Evolutionary conservation across 2,329 filamentous ascomycete species (phyloP), one percentile per base, ranked within the genome.

Genomic region (Stemphylium beticola): DNA sequence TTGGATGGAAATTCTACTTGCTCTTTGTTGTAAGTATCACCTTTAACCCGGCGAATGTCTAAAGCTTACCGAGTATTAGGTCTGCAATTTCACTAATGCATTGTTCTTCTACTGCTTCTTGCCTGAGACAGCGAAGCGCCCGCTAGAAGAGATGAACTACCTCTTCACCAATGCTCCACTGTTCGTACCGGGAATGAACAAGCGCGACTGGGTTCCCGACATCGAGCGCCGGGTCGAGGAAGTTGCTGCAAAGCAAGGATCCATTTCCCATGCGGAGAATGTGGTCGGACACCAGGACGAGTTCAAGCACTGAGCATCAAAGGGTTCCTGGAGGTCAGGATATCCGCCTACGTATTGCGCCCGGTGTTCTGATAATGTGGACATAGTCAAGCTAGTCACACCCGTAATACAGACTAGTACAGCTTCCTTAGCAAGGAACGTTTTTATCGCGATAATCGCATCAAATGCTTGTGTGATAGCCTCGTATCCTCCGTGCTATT

Each of bases 41-140:
- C 4, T 18, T 8, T 10, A 15, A 32, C 47, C 53, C n/a, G 60
- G 9, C 17, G 5, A 14, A 5, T 11, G 12, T 12, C 17, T 12
- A 10, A 18, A 26, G 14, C n/a, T 45, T 46, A 49, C 15, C 22
- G 20, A 39, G 8, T 0, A n/a, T 9, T 40, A 75, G 73, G 75
- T 89, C 29, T 88, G 87, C 72, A 90, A 90, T 70, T 84, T 88
- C 65, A 87, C 85, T 22, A 88, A 88, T 60, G 85, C 85, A 0
- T 24, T 87, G 26, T 88, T 87, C 77, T 90, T 90, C 78, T 90
- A 85, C 80, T 78, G 82, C 2, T 73, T 90, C 44, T 78, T 89
- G 36, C 87, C 87, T 0, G 87, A 90, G 75, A 90, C 87, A 0
- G 82, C 82, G 48, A 83, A 82, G 61, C 77, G 85, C 14, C 83